A percentile compares a stretch with the other conserved stretches of the same genome.
phyloP scores from a whole-genome alignment of 352 stramenopile genomes.

The Chrysophaeum taylorii region DNA sequence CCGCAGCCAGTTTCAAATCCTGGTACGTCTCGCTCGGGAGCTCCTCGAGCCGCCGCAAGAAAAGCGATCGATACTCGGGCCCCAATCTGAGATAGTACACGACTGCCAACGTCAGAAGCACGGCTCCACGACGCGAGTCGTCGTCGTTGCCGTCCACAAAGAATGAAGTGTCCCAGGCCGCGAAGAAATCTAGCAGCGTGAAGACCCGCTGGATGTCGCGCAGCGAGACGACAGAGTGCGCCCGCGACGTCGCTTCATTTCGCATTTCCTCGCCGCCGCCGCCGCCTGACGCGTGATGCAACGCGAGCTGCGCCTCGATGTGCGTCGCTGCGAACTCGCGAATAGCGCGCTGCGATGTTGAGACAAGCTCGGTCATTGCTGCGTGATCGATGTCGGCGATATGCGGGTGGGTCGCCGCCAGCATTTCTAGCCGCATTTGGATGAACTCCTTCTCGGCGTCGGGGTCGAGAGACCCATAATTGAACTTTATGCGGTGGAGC shows the following conservation, averaged over 20 bases:
- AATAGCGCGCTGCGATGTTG: conserved; percentile 30
- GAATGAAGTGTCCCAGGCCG: conserved; percentile 6
- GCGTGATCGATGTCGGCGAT: conserved; percentile 20
- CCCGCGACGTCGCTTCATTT: conserved; percentile 25
- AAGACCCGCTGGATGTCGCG: conserved; percentile 42
- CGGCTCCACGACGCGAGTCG: conserved; percentile 26
- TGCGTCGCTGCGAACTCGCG: conserved; percentile 28
- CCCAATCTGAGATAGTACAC: conserved; percentile 40
- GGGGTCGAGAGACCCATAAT: conserved; percentile 33
- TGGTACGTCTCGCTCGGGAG: conserved; percentile 28
- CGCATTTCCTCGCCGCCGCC: conserved; percentile 3
- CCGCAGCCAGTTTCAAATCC: conserved; percentile 14
- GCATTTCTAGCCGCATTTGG: conserved; percentile 28
- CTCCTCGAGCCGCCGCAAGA: conserved; percentile 24
- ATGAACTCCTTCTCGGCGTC: conserved; percentile 45
- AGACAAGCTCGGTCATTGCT: conserved; percentile 30
- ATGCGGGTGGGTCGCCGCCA: conserved; percentile 29
- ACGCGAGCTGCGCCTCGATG: conserved; percentile 23
- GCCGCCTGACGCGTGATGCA: no score
- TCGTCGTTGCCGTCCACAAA: conserved; percentile 4
- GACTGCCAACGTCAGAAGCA: conserved; percentile 32
- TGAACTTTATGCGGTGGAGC: conserved; percentile 28
- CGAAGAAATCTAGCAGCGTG: conserved; percentile 36
- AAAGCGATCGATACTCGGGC: conserved; percentile 15
- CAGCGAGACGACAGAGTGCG: conserved; percentile 39